These are phyloP conservation scores for Tricholoma flavovirens DNA, from an alignment of 768 basidiomycete species.

Conservation along the genomic window DNA sequence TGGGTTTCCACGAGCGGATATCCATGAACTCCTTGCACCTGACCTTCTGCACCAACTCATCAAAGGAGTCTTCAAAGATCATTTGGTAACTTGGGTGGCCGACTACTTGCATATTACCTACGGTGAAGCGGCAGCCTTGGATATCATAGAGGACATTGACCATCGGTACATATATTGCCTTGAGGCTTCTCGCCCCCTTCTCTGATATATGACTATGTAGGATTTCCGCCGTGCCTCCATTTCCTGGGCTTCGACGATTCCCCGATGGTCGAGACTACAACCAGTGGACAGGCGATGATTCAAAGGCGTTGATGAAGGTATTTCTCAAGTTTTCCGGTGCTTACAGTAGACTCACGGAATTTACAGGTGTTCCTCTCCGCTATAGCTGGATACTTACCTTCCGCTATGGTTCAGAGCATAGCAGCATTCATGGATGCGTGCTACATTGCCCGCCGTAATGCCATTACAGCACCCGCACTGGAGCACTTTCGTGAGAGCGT, in stretches of 20 bases:
- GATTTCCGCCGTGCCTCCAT: conserved; percentile 18
- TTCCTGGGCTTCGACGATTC: no score
- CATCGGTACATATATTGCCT: conserved; percentile 21
- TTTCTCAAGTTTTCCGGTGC: not conserved
- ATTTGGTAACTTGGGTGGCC: no score
- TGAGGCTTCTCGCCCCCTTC: not conserved
- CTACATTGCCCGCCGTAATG: conserved; percentile 18
- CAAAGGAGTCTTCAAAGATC: no score
- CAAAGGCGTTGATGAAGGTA: conserved; percentile 33
- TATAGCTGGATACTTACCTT: conserved; percentile 3
- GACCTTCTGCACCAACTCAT: no score
- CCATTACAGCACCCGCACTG: no score
- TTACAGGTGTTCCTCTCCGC: no score
- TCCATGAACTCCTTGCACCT: conserved; percentile 26
- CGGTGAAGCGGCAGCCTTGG: no score
- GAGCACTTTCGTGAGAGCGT: conserved; percentile 13
- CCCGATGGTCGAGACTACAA: no score
- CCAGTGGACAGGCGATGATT: no score
- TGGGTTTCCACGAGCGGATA: no score
- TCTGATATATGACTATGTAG: conserved; percentile 4
- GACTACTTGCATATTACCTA: no score
- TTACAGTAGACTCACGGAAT: not conserved
- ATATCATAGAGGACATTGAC: conserved; percentile 36
- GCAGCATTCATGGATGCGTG: conserved; percentile 18
- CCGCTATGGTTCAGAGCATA: no score